Evolutionary conservation across 306 rosid species (phyloP), one percentile per base, ranked within the genome.

Genomic region (Begonia peltatifolia): DNA sequence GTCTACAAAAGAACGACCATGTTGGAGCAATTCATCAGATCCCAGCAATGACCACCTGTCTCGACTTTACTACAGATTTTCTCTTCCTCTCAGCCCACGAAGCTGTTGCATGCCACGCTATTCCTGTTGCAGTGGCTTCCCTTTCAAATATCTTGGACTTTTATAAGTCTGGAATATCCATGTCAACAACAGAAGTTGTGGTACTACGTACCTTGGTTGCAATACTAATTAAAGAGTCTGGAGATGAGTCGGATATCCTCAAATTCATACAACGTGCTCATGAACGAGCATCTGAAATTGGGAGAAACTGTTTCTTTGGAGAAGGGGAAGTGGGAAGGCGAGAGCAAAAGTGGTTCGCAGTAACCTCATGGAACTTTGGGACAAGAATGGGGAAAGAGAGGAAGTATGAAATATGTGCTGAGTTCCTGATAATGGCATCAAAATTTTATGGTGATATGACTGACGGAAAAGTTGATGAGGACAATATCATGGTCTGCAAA

Each of bases 11-110:
- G 80, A 78, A 76, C 20, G 94, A 90, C 64, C 75, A 67, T 56
- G 54, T 65, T 52, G 82, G 80, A 3, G 87, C 97, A 48, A 75
- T 66, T 50, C 46, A 54, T 67, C 97, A 85, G 77, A 75, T 90
- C 60, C 92, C 78, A 74, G 93, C 86, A 46, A 82, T 90, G 95
- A 61, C 78, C 20, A 52, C 84, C 8, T 80, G 94, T 85, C 80
- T 80, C 46, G 94, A 85, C 74, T 90, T 90, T 71, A 75, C 73
- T 20, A 87, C 92, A 22, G 94, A 85, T 55, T 90, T 78, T 61
- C 79, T 90, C 66, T 83, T 95, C 58, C 95, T 85, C 60, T 76
- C 95, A 53, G 94, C 97, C 46, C 97, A 90, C 57, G 97, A 90
- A 79, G 95, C 97, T 68, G 79, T 90, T 74, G 97, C 97, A 50